A percentile compares a stretch with the other conserved stretches of the same genome.
Evolutionary conservation across 2,329 filamentous ascomycete species (phyloP).

Genomic region (Onygenales sp.): DNA sequence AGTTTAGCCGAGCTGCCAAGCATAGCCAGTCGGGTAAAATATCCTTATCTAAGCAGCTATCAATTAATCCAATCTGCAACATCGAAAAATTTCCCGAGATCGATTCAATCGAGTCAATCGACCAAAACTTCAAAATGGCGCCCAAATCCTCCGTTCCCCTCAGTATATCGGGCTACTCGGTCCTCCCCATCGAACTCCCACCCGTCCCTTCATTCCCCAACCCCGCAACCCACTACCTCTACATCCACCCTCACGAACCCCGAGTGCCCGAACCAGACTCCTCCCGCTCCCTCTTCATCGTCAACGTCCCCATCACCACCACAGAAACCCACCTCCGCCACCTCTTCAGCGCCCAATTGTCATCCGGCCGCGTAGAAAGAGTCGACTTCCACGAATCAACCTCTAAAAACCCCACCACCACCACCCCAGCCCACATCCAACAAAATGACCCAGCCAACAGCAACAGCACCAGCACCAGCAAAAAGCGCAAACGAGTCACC

Average conservation of each 20-base stretch:
- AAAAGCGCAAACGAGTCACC: slow-evolving; percentile 47
- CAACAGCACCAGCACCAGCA: slow-evolving; percentile 36
- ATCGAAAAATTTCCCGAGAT: background rate
- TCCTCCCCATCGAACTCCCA: slow-evolving; percentile 60
- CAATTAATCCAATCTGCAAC: background rate
- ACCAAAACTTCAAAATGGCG: slow-evolving; percentile 25
- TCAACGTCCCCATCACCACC: slow-evolving; percentile 78
- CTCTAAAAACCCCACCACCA: slow-evolving; percentile 26
- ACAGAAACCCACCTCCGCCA: slow-evolving; percentile 67
- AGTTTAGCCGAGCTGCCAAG: slow-evolving; percentile 11
- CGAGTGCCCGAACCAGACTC: slow-evolving; percentile 66
- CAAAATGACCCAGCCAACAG: background rate
- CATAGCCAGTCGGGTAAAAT: slow-evolving; percentile 10
- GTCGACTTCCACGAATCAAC: slow-evolving; percentile 58
- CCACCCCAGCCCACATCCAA: slow-evolving; percentile 14
- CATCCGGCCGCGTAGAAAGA: slow-evolving; percentile 66
- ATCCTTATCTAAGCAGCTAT: slow-evolving; percentile 8
- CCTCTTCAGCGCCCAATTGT: slow-evolving; percentile 65
- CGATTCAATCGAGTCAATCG: slow-evolving; percentile 9
- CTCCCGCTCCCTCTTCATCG: slow-evolving; percentile 74
- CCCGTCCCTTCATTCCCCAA: slow-evolving; percentile 52
- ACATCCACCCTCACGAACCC: slow-evolving; percentile 74
- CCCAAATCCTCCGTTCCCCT: slow-evolving; percentile 2
- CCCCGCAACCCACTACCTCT: slow-evolving; percentile 68
- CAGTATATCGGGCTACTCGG: slow-evolving; percentile 51